A percentile compares a stretch with the other conserved stretches of the same genome.
These are phyloP conservation scores for Zygoascus meyerae DNA, from an alignment of 1,139 yeast genomes.

Conservation along the genomic window DNA sequence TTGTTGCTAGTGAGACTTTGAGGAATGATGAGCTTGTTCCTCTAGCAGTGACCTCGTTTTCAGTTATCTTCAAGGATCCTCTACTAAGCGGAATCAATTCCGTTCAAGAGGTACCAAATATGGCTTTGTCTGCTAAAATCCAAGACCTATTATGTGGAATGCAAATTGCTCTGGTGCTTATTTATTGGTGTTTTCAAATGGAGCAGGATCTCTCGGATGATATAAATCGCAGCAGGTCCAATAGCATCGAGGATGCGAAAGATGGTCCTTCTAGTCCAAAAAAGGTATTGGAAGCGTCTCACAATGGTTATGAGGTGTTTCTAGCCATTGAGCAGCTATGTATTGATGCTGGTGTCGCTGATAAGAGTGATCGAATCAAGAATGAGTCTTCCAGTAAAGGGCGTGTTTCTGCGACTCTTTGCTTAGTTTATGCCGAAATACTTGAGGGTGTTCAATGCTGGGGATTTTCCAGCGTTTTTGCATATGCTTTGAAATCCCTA, in stretches of 20 bases:
- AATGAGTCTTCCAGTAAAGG: conserved; percentile 17
- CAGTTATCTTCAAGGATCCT: conserved; percentile 12
- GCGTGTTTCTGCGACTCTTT: conserved; percentile 26
- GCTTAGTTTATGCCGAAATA: conserved; percentile 29
- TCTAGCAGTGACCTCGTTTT: conserved; percentile 25
- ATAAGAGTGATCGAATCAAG: not conserved
- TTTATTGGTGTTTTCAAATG: conserved; percentile 32
- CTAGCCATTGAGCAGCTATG: conserved; percentile 22
- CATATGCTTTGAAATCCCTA: conserved; percentile 26
- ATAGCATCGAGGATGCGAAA: not conserved
- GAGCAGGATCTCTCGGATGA: conserved; percentile 20
- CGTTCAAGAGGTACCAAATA: conserved; percentile 21
- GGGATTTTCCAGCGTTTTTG: conserved; percentile 28
- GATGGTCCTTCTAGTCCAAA: not conserved
- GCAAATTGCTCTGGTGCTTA: conserved; percentile 27
- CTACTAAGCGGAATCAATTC: conserved; percentile 12
- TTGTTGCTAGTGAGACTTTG: conserved; percentile 18
- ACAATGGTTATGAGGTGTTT: conserved; percentile 15
- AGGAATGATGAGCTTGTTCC: conserved; percentile 20
- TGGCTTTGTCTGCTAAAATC: conserved; percentile 23
- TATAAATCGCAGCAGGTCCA: conserved; percentile 7
- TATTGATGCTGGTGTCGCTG: conserved; percentile 21
- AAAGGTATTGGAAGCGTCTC: not conserved
- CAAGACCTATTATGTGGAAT: conserved; percentile 21
- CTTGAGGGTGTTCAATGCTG: conserved; percentile 28